Conservation (phyloP, 805 yeast species). For the Grigorovia transvaalensis region DNA sequence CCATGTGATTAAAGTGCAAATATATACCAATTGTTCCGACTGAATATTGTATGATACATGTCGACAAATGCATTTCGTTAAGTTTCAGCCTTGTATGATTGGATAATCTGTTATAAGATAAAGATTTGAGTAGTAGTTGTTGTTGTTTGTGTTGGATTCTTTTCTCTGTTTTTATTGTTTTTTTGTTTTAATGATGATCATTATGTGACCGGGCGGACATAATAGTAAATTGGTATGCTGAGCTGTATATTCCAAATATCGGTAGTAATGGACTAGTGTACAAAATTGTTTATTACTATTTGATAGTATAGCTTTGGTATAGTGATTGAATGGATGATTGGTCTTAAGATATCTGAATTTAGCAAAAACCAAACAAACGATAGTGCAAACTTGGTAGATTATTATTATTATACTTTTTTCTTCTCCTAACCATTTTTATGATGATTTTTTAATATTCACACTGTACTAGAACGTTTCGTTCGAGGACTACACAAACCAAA, state of each 20-base stretch:
- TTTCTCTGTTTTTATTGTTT: no score
- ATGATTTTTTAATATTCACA: slow-evolving; percentile 26
- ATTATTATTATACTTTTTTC: not conserved
- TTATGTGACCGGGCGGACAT: slow-evolving; percentile 43
- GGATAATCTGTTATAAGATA: not conserved
- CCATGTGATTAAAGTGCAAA: slow-evolving; percentile 21
- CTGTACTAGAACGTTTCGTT: slow-evolving; percentile 29
- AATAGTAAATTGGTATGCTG: slow-evolving; percentile 24
- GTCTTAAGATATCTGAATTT: slow-evolving; percentile 31
- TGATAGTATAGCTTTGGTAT: slow-evolving; percentile 33
- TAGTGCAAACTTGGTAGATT: not conserved
- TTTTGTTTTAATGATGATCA: slow-evolving; percentile 25
- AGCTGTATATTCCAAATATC: slow-evolving; percentile 10
- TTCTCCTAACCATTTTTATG: slow-evolving; percentile 3
- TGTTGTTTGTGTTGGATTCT: no score
- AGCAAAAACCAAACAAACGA: not conserved
- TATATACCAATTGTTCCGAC: slow-evolving; percentile 34
- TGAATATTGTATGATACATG: slow-evolving; percentile 30
- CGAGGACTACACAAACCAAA: slow-evolving; percentile 27
- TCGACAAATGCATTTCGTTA: slow-evolving; percentile 37
- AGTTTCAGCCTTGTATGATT: slow-evolving; percentile 42
- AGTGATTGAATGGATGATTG: slow-evolving; percentile 31
- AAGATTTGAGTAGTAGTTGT: no score
- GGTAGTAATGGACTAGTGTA: slow-evolving; percentile 26
- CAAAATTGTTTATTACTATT: slow-evolving; percentile 30